Conservation (phyloP, 2,329 filamentous ascomycete genomes). For the Myriosclerotinia scirpicola region DNA sequence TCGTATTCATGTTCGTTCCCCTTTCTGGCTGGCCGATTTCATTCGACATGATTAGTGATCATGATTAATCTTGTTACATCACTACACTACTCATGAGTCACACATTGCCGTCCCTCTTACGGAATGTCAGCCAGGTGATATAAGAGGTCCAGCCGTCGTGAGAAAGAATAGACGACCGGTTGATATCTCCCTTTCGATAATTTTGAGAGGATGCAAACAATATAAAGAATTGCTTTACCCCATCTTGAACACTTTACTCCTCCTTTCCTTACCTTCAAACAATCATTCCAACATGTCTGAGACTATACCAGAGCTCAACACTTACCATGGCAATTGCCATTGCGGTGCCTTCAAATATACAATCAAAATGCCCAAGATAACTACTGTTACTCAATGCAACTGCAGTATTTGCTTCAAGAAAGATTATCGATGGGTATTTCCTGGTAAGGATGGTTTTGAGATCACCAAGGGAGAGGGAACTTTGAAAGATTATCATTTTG, state of each 20-base stretch:
- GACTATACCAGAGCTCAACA: slow-evolving; percentile 26
- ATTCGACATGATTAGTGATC: background rate
- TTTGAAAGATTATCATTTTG: slow-evolving; percentile 50
- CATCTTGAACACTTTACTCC: background rate
- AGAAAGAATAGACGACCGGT: background rate
- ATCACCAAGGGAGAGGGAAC: slow-evolving; percentile 49
- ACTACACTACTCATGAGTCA: background rate
- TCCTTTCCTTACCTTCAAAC: background rate
- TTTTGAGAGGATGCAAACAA: background rate
- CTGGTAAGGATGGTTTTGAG: slow-evolving; percentile 42
- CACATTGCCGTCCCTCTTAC: background rate
- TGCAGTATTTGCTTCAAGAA: slow-evolving; percentile 64
- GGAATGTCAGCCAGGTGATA: background rate
- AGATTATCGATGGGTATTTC: slow-evolving; percentile 46
- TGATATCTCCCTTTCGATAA: background rate
- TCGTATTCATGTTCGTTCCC: background rate
- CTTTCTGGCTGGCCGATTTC: background rate
- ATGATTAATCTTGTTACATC: background rate
- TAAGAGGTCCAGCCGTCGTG: background rate
- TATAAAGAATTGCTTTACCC: background rate
- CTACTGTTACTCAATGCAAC: slow-evolving; percentile 57
- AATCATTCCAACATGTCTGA: background rate
- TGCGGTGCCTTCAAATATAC: slow-evolving; percentile 56
- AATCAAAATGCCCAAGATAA: slow-evolving; percentile 56
- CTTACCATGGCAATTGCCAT: slow-evolving; percentile 57